Evolutionary conservation across 306 rosid genomes (phyloP).

Genomic region (Sicyos baderoa): DNA sequence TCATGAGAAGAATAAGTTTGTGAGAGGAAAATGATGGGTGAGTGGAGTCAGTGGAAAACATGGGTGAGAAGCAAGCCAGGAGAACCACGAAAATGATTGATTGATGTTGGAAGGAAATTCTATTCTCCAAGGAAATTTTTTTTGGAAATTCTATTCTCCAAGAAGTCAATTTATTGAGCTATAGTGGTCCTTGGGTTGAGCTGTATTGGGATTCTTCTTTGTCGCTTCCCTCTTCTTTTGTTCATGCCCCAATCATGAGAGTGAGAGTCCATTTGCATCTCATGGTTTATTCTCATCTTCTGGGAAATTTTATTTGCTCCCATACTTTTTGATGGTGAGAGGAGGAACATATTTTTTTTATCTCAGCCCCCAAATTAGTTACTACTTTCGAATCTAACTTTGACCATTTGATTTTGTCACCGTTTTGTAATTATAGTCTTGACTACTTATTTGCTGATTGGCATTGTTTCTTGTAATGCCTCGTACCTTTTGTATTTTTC

Average conservation of each 20-base stretch:
- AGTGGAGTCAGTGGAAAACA: background rate
- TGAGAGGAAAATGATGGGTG: background rate
- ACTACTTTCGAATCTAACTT: background rate
- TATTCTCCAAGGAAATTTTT: background rate
- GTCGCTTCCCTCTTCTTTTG: background rate
- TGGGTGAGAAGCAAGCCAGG: background rate
- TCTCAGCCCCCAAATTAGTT: background rate
- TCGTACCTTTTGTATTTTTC: no score
- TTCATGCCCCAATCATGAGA: background rate
- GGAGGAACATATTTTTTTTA: background rate
- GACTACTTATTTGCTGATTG: no score
- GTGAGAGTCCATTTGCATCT: background rate
- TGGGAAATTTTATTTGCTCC: background rate
- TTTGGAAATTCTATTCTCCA: background rate
- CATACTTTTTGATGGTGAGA: background rate
- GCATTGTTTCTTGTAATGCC: no score
- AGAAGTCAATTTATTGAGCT: background rate
- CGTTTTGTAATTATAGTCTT: no score
- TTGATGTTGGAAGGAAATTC: background rate
- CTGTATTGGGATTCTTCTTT: background rate
- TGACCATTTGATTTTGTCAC: background rate
- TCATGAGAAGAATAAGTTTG: background rate
- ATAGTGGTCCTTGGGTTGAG: background rate
- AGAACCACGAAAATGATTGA: background rate
- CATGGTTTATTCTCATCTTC: background rate